These are phyloP conservation scores for Phialophora macrospora DNA, from an alignment of 2,329 filamentous ascomycete genomes.

Conservation along the genomic window DNA sequence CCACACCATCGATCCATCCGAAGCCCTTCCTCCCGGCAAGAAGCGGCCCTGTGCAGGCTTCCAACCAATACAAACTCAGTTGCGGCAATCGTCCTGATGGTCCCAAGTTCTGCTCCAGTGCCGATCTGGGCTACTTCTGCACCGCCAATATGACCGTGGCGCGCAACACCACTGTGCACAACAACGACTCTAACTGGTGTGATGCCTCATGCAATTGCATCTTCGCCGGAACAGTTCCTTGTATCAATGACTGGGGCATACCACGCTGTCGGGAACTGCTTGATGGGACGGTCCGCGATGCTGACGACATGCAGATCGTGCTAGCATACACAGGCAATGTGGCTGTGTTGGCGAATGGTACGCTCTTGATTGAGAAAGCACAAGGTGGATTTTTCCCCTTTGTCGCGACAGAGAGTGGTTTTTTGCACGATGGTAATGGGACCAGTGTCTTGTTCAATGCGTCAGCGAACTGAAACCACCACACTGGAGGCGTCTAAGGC, in stretches of 20 bases:
- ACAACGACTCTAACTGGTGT: slow-evolving; percentile 17
- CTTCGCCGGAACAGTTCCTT: slow-evolving; percentile 16
- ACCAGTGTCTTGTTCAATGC: neutral
- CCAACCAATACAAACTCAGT: slow-evolving; percentile 17
- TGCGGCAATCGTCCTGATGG: slow-evolving; percentile 21
- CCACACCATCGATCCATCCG: neutral
- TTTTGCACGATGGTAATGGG: neutral
- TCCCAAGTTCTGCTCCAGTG: slow-evolving; percentile 11
- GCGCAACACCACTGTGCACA: slow-evolving; percentile 3
- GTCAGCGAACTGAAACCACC: neutral
- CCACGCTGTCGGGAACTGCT: slow-evolving; percentile 20
- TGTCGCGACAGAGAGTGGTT: neutral
- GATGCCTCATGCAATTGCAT: slow-evolving; percentile 28
- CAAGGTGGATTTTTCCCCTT: slow-evolving; percentile 8
- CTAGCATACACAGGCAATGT: slow-evolving; percentile 10
- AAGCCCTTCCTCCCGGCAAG: slow-evolving; percentile 6
- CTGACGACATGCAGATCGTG: slow-evolving; percentile 9
- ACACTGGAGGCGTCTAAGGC: neutral
- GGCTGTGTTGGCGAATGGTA: slow-evolving; percentile 17
- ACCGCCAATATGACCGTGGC: slow-evolving; percentile 15
- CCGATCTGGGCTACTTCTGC: slow-evolving; percentile 22
- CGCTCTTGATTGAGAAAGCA: slow-evolving; percentile 18
- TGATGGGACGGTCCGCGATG: slow-evolving; percentile 24
- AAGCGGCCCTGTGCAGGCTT: neutral
- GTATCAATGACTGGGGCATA: slow-evolving; percentile 25